Percentiles rank a stretch among this genome's conserved stretches.
Conservation (phyloP, 371 early-diverging fungal species). For the Mortierella sp. region DNA sequence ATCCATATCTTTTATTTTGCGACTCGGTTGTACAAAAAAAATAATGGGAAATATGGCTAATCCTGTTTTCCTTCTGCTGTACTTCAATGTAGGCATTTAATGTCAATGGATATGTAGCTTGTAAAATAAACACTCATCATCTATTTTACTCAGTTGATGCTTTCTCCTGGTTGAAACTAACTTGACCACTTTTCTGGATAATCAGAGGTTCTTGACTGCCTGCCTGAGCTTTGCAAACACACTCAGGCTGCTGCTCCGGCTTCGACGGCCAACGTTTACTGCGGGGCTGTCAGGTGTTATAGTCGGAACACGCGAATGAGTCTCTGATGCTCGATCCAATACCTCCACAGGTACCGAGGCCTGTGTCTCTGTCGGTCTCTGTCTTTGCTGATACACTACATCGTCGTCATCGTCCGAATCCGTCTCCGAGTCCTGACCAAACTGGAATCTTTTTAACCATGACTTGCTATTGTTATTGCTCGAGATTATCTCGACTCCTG, state of each 20-base stretch:
- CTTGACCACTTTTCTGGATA: neutral
- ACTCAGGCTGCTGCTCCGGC: conserved; percentile 6
- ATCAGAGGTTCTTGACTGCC: conserved; percentile 32
- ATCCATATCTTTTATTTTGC: neutral
- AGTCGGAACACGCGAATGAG: no score
- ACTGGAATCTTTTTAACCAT: conserved; percentile 32
- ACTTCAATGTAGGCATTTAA: conserved; percentile 40
- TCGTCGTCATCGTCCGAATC: conserved; percentile 17
- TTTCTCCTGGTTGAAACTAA: no score
- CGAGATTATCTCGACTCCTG: neutral
- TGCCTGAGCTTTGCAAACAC: conserved; percentile 39
- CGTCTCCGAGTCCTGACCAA: conserved; percentile 38
- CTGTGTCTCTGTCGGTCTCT: neutral
- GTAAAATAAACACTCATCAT: neutral
- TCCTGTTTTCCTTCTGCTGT: neutral
- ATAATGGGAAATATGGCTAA: neutral
- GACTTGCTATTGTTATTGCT: conserved; percentile 11
- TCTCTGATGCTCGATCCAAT: no score
- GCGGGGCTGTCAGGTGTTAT: no score
- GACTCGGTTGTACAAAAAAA: neutral
- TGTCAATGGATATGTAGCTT: conserved; percentile 35
- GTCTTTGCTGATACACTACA: neutral
- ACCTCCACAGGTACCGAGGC: neutral
- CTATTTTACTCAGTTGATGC: no score
- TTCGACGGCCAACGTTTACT: no score